These are phyloP conservation scores for Cajanus cajan DNA, from an alignment of 306 rosid species.

Conservation along the genomic window DNA sequence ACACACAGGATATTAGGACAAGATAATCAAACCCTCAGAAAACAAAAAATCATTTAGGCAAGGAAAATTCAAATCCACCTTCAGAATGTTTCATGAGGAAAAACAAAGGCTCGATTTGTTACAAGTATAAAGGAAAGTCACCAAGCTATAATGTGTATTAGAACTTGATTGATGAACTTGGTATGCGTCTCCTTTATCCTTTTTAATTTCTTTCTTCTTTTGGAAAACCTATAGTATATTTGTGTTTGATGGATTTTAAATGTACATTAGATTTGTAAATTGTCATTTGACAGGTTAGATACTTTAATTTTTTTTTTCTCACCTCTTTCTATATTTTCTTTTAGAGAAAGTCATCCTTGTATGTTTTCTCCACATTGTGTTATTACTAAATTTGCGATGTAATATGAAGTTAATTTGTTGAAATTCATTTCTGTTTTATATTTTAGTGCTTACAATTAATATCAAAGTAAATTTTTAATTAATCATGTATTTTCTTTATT, in stretches of 20 bases:
- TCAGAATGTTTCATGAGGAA: background rate
- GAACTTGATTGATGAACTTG: background rate
- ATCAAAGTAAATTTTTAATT: too few species aligned
- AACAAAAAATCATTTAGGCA: background rate
- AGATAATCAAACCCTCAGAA: background rate
- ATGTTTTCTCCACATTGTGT: too few species aligned
- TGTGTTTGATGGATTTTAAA: background rate
- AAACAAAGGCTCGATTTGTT: conserved; percentile 3
- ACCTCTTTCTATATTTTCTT: too few species aligned
- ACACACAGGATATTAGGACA: background rate
- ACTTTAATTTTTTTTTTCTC: too few species aligned
- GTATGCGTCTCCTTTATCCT: background rate
- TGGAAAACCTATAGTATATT: background rate
- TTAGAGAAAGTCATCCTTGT: too few species aligned
- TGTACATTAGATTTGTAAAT: conserved; percentile 16
- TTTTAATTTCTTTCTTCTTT: background rate
- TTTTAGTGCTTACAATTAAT: too few species aligned
- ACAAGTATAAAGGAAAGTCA: background rate
- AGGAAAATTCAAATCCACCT: conserved; percentile 4
- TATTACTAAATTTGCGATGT: too few species aligned
- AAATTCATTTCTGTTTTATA: too few species aligned
- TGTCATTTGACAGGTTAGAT: background rate
- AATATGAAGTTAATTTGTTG: too few species aligned
- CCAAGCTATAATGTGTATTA: conserved; percentile 21
- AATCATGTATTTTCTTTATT: too few species aligned